Percentiles rank a stretch among this genome's conserved stretches.
phyloP scores from a whole-genome alignment of 2,329 filamentous ascomycete species.

The Trichoderma atroviride region DNA sequence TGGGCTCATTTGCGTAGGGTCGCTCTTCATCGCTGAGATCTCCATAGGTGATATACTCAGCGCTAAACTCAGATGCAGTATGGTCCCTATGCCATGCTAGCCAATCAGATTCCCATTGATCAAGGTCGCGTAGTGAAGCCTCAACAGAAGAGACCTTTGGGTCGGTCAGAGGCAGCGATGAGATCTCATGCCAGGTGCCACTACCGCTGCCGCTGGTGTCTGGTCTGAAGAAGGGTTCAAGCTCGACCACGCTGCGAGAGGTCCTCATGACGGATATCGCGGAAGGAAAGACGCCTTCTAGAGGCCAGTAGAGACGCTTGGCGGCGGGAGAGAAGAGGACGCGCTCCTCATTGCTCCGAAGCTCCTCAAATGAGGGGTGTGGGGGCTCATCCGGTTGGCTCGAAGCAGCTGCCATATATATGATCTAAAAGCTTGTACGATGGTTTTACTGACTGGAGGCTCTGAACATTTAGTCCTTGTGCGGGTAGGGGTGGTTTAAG shows the following conservation, averaged over 20 bases:
- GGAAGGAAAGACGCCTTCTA: conserved; percentile 4
- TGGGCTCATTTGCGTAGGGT: conserved; percentile 1
- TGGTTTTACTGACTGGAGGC: background rate
- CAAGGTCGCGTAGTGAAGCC: conserved; percentile 11
- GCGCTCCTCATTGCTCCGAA: conserved; percentile 4
- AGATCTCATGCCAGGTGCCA: conserved; percentile 3
- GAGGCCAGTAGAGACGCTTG: conserved; percentile 10
- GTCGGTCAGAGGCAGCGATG: conserved; percentile 6
- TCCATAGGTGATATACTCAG: background rate
- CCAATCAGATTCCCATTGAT: conserved; percentile 9
- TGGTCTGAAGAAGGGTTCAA: background rate
- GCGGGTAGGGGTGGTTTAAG: background rate
- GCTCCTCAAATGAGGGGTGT: conserved; percentile 5
- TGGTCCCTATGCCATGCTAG: conserved; percentile 15
- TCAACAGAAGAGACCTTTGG: conserved; percentile 14
- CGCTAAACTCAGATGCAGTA: background rate
- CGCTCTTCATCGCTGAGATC: conserved; percentile 14
- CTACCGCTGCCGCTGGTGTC: background rate
- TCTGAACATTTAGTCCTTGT: background rate
- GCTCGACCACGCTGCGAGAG: background rate
- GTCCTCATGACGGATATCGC: conserved; percentile 4
- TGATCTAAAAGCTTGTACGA: background rate
- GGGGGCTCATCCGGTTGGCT: background rate
- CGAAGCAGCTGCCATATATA: conserved; percentile 1
- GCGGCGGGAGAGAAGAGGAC: conserved; percentile 4